Percentiles rank a stretch among this genome's conserved stretches.
These are phyloP conservation scores for Oryza nivara DNA, from an alignment of 176 grass and related monocot genomes.

Conservation along the genomic window DNA sequence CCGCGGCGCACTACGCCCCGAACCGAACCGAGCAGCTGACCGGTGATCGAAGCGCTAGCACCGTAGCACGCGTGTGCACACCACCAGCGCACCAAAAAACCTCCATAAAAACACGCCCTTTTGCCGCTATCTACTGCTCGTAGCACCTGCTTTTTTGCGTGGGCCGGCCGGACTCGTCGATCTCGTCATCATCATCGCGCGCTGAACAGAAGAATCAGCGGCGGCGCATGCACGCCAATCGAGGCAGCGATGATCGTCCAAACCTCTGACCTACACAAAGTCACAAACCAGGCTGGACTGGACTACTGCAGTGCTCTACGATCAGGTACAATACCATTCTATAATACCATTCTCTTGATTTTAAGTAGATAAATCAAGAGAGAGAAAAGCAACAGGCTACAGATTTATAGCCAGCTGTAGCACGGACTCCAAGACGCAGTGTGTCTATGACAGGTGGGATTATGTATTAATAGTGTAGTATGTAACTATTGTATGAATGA, in stretches of 20 bases:
- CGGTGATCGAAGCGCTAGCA: not conserved
- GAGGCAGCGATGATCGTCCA: not conserved
- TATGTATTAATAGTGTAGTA: too few relatives aligned
- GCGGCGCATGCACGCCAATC: not conserved
- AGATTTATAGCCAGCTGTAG: too few relatives aligned
- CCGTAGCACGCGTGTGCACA: not conserved
- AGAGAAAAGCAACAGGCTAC: too few relatives aligned
- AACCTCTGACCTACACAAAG: not conserved
- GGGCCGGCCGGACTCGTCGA: not conserved
- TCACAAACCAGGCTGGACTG: not conserved
- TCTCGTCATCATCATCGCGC: not conserved
- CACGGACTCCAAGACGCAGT: too few relatives aligned
- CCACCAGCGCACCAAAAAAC: not conserved
- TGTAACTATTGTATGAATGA: too few relatives aligned
- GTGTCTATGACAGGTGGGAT: too few relatives aligned
- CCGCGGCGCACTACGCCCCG: not conserved
- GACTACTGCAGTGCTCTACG: too few relatives aligned
- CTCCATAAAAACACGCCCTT: not conserved
- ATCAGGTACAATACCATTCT: too few relatives aligned
- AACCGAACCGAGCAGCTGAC: not conserved
- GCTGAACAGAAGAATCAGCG: not conserved
- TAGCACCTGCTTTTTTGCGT: not conserved
- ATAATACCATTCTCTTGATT: too few relatives aligned
- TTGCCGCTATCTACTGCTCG: constrained; percentile 18
- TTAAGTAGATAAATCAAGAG: too few relatives aligned